These are phyloP conservation scores for Serendipita vermifera DNA, from an alignment of 768 basidiomycete species.

Conservation along the genomic window DNA sequence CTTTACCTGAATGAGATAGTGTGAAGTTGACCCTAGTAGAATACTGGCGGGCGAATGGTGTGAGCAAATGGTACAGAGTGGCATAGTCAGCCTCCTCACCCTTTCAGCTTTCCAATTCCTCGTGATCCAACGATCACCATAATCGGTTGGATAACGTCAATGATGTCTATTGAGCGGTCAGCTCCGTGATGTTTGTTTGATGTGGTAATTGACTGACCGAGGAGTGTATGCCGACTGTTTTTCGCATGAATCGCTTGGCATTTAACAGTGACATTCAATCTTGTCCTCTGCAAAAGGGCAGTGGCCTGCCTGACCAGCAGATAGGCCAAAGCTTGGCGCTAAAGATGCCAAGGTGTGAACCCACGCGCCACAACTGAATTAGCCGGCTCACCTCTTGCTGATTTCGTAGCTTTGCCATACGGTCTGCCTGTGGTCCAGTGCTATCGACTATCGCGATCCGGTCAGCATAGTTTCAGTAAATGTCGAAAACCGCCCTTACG, in stretches of 20 bases:
- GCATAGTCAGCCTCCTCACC: too few relatives aligned
- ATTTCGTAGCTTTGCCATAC: slow-evolving; percentile 62
- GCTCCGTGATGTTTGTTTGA: background rate
- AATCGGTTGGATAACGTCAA: slow-evolving; percentile 73
- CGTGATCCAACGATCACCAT: slow-evolving; percentile 96
- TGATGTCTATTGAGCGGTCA: slow-evolving; percentile 41
- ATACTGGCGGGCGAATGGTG: slow-evolving; percentile 62
- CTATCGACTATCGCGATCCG: slow-evolving; percentile 51
- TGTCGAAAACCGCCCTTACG: slow-evolving; percentile 32
- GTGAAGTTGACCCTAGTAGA: slow-evolving; percentile 85
- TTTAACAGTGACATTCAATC: slow-evolving; percentile 67
- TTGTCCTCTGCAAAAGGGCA: slow-evolving; percentile 79
- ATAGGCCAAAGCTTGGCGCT: slow-evolving; percentile 83
- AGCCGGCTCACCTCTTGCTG: slow-evolving; percentile 69
- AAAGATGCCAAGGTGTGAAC: slow-evolving; percentile 9
- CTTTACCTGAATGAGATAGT: slow-evolving; percentile 77
- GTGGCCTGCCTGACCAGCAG: slow-evolving; percentile 85
- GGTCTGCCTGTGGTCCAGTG: slow-evolving; percentile 57
- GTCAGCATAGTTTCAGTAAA: background rate
- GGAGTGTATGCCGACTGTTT: slow-evolving; percentile 77
- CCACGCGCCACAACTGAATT: background rate
- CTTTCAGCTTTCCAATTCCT: slow-evolving; percentile 75
- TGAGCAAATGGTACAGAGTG: too few relatives aligned
- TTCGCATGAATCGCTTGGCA: slow-evolving; percentile 99
- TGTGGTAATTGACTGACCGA: slow-evolving; percentile 40